Percentiles rank a stretch among this genome's conserved stretches.
phyloP scores from a whole-genome alignment of 371 early-diverging fungal genomes.

The Apophysomyces trapeziformis region DNA sequence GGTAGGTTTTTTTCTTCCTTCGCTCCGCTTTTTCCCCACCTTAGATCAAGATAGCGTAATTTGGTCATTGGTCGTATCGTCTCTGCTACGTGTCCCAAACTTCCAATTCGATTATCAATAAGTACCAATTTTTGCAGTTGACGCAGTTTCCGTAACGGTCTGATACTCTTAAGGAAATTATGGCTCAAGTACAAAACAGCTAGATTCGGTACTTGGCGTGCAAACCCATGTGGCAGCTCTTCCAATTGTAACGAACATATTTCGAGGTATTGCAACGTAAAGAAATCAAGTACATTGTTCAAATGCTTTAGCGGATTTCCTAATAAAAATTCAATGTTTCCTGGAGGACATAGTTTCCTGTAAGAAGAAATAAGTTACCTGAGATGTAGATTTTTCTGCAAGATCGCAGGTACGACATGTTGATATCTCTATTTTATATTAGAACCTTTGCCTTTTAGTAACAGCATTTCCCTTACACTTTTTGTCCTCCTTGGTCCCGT shows the following conservation, averaged over 20 bases:
- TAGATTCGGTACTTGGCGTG: constrained; percentile 54
- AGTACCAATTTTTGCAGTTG: constrained; percentile 51
- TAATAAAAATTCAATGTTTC: constrained; percentile 16
- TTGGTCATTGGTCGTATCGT: constrained; percentile 43
- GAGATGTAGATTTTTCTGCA: too few species aligned
- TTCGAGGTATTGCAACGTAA: constrained; percentile 57
- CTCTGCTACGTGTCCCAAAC: constrained; percentile 35
- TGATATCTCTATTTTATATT: constrained; percentile 38
- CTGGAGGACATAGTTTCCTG: constrained; percentile 60
- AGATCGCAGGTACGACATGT: constrained; percentile 50
- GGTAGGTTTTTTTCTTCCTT: not conserved
- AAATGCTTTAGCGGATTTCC: constrained; percentile 46
- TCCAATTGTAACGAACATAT: constrained; percentile 52
- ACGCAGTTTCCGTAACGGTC: constrained; percentile 46
- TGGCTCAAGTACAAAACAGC: constrained; percentile 51
- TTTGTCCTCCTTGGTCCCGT: constrained; percentile 58
- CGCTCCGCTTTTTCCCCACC: constrained; percentile 29
- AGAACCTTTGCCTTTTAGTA: too few species aligned
- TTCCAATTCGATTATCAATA: constrained; percentile 56
- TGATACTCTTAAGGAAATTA: constrained; percentile 54
- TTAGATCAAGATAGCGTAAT: constrained; percentile 51
- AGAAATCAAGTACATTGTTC: constrained; percentile 46
- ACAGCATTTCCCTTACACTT: constrained; percentile 28
- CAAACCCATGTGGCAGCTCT: constrained; percentile 50
- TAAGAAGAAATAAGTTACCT: not conserved